These are phyloP conservation scores for Viola odorata DNA, from an alignment of 345 rosid genomes.

Conservation along the genomic window DNA sequence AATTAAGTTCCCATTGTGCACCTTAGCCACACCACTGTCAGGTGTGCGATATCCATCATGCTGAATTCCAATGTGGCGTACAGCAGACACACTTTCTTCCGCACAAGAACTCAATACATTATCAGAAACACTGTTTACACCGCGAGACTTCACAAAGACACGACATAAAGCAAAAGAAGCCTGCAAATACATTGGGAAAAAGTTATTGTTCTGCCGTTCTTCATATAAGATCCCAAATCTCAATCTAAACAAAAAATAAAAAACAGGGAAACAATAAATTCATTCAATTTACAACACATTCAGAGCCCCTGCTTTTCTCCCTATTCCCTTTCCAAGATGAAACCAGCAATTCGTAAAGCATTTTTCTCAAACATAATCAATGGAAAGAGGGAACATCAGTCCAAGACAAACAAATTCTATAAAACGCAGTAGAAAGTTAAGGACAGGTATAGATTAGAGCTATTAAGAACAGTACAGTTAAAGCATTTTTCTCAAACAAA, in stretches of 20 bases:
- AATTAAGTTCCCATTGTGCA: background rate
- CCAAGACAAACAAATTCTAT: no score
- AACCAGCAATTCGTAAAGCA: no score
- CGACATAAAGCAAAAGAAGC: constrained; percentile 49
- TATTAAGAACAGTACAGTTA: no score
- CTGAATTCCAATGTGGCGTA: constrained; percentile 30
- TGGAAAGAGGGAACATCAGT: no score
- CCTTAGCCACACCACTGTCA: constrained; percentile 18
- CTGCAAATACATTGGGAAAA: constrained; percentile 11
- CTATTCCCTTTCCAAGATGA: no score
- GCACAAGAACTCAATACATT: constrained; percentile 33
- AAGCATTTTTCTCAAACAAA: no score
- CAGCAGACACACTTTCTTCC: constrained; percentile 38
- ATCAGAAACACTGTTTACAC: constrained; percentile 29
- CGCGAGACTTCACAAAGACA: constrained; percentile 33
- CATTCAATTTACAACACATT: background rate
- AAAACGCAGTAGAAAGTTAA: no score
- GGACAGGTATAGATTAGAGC: no score
- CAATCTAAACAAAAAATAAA: background rate
- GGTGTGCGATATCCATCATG: constrained; percentile 28
- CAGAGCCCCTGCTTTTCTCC: no score
- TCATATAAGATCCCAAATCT: background rate
- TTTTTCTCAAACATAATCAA: no score
- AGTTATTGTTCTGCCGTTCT: background rate
- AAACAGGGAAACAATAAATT: background rate